Evolutionary conservation across 441 rosid species (phyloP).

Genomic region (Jatropha podagrica): DNA sequence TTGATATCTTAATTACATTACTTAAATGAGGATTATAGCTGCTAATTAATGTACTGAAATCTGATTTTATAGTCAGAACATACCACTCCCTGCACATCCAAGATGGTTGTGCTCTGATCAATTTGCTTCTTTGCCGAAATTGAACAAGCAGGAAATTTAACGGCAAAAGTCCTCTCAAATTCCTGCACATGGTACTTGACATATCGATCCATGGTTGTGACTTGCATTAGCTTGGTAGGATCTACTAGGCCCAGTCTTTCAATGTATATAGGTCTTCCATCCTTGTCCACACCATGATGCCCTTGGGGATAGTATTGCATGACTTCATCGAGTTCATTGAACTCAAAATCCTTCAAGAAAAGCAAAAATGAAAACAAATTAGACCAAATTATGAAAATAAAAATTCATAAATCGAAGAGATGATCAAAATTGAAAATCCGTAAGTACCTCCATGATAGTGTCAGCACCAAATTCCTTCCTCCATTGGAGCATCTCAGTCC

Average conservation of each 20-base stretch:
- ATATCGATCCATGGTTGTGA: constrained; percentile 84
- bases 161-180: constrained; percentile 73
- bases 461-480: constrained; percentile 80
- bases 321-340: constrained; percentile 60
- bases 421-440: constrained; percentile 2
- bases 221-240: constrained; percentile 80
- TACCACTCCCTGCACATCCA: constrained; percentile 98
- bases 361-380: constrained; percentile 8
- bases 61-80: constrained; percentile 19
- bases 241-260: constrained; percentile 84
- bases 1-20: neutral
- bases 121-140: constrained; percentile 74
- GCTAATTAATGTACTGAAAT: neutral
- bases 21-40: neutral
- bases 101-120: constrained; percentile 91
- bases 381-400: constrained; percentile 11
- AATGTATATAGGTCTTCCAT: constrained; percentile 79
- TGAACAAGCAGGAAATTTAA: constrained; percentile 82
- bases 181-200: constrained; percentile 80
- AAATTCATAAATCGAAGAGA: neutral
- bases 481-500: constrained; percentile 85
- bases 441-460: constrained; percentile 56
- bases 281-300: constrained; percentile 87
- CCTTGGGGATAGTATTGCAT: constrained; percentile 80
- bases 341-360: constrained; percentile 64